Evolutionary conservation across 257 asterid genomes (phyloP), one percentile per base, ranked within the genome.

Genomic region (Solanum gandarillasii): DNA sequence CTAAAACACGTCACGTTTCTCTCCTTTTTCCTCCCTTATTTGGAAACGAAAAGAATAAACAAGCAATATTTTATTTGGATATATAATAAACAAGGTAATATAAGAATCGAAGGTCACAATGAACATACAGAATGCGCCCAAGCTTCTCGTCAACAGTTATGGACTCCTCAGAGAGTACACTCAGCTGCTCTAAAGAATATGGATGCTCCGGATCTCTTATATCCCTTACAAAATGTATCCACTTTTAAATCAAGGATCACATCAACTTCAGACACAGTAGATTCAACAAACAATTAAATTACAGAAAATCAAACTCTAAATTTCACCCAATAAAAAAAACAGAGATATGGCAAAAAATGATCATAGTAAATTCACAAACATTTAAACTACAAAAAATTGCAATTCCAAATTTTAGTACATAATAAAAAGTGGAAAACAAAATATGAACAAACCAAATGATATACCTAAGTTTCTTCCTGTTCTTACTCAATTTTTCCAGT

Each of bases 131-230:
- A 90, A 95, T 96, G 73, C 96, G 98, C 74, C 93, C 95, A 55
- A 91, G 98, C 91, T 95, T 93, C 89, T 96, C 96, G 87, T 95
- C 96, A 83, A 96, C 98, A 27, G 99, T 91, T 67, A 95, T 93
- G 29, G 98, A 95, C 89, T 96, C 98, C 89, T 96, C 94, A 1
- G 99, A 93, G 55, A 96, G 98, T 48, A 96, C 98, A 74, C 98
- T 94, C 84, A 96, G 98, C 94, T 96, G 98, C 93, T 96, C 99
- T 32, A 96, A 91, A 10, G 98, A 94, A 65, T 96, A 95, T 4
- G 99, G 98, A 90, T 96, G 99, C 93, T 96, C 99, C 23, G 98
- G 98, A 95, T 96, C 99, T 89, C 98, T 91, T 52, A 95, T 96
- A 89, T 96, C 99, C 92, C 95, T 93, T 91, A 96, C 94, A 85